Evolutionary conservation across 495 filamentous ascomycete species (phyloP).

Genomic region (Tuber melanosporum): DNA sequence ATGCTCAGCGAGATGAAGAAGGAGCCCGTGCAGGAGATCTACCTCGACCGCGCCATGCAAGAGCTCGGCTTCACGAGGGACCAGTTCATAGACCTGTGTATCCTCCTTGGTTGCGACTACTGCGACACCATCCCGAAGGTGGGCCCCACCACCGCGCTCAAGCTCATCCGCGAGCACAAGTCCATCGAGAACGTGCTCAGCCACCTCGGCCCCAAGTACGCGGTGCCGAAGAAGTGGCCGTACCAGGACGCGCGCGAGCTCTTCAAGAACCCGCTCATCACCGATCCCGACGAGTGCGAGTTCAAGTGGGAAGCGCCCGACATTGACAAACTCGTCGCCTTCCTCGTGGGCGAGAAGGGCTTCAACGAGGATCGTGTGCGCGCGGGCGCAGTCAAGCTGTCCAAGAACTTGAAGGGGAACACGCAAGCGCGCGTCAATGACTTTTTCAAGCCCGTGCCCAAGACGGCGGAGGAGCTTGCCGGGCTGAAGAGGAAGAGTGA

Average conservation of each 20-base stretch:
- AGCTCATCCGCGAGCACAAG: conserved; percentile 83
- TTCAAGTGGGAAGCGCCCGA: conserved; percentile 97
- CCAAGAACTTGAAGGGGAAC: conserved; percentile 79
- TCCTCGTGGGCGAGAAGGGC: conserved; percentile 85
- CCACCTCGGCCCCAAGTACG: conserved; percentile 69
- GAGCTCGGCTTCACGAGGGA: conserved; percentile 78
- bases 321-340: conserved; percentile 78
- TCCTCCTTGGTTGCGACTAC: conserved; percentile 96
- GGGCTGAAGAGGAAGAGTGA: conserved; percentile 87
- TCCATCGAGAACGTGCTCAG: conserved; percentile 81
- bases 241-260: conserved; percentile 84
- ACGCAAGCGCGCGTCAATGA: conserved; percentile 90
- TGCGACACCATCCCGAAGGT: conserved; percentile 92
- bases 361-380: conserved; percentile 93
- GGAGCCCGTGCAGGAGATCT: conserved; percentile 94
- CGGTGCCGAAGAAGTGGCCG: conserved; percentile 86
- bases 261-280: conserved; percentile 85
- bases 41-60: conserved; percentile 72
- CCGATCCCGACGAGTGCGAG: conserved; percentile 78
- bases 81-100: conserved; percentile 96
- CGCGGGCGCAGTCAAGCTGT: conserved; percentile 62
- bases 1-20: conserved; percentile 96
- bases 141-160: conserved; percentile 82
- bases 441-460: conserved; percentile 93
- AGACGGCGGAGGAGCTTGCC: conserved; percentile 75